Percentiles rank a stretch among this genome's conserved stretches.
Conservation (phyloP, 768 basidiomycete genomes). For the Gelatoporia subvermispora region DNA sequence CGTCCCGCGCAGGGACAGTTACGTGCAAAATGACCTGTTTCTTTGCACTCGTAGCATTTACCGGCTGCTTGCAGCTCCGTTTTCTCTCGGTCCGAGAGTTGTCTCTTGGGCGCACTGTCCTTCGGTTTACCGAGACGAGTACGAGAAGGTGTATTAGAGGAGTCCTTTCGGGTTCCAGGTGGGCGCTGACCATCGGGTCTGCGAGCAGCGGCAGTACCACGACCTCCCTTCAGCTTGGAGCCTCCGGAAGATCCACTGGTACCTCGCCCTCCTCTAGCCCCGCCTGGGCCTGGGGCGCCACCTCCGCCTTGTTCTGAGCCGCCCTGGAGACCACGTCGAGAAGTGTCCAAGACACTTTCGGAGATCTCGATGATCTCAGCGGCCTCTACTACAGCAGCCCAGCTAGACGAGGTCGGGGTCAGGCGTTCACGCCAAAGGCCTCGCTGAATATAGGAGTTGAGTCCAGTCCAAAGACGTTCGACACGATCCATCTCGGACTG, state of each 20-base stretch:
- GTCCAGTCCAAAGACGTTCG: neutral
- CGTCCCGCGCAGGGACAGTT: constrained; percentile 4
- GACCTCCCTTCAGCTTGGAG: neutral
- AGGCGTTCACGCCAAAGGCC: constrained; percentile 1
- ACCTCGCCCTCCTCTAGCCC: neutral
- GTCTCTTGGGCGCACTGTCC: neutral
- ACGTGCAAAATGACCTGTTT: constrained; percentile 7
- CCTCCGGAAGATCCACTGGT: neutral
- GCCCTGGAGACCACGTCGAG: neutral
- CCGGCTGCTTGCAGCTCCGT: neutral
- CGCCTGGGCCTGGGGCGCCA: neutral
- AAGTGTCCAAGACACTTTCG: neutral
- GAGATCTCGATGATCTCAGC: constrained; percentile 10
- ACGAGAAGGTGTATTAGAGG: neutral
- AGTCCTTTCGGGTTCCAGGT: neutral
- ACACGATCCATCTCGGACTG: neutral
- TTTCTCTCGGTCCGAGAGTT: constrained; percentile 2
- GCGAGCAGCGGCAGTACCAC: too few relatives aligned
- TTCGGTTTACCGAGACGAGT: neutral
- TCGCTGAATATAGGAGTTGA: neutral
- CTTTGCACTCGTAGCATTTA: constrained; percentile 10
- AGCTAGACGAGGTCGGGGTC: neutral
- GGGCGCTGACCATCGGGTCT: neutral
- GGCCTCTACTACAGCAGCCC: neutral
- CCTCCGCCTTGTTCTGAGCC: neutral